Evolutionary conservation across 208 protist genomes (phyloP), one percentile per base, ranked within the genome.

Genomic region (Leishmania arabica): DNA sequence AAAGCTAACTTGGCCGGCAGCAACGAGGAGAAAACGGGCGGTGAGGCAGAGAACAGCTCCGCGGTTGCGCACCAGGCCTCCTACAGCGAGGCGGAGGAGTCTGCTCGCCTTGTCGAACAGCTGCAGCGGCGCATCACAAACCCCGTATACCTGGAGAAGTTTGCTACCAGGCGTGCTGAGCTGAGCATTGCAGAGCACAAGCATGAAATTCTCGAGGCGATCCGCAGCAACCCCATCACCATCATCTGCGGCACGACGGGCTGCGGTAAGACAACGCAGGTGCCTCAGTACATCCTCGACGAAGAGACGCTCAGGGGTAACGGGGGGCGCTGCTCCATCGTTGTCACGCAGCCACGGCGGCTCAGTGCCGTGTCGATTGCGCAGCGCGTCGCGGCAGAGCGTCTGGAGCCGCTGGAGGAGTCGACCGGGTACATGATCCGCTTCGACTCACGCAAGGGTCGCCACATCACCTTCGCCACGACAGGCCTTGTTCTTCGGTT

Each of bases 331-430:
- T 94, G 92, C 71, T 88, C 84, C 34, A 94, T 98, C 65, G 42
- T 97, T 40, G 98, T 99, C 74, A 99, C 99, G 56, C 99, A 99
- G 91, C 99, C 99, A 15, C 90, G 99, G 6, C 91, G 99, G 34
- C 94, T 99, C 27, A 99, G 99, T 42, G 99, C 99, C 1, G 98
- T 99, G 40, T 99, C 95, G 1, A 99, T 99, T 34, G 98, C 99
- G 31, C 98, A 98, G 81, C 96, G 99, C 70, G 99, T 99, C 42
- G 98, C 99, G 19, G 94, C 99, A 70, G 99, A 99, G 88, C 95
- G 98, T 31, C 92, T 99, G 42, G 99, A 99, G 84, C 37, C 66
- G 5, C 71, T 99, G 8, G 99, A 99, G 47, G 91, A 99, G 15
- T 95, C 99, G 58, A 98, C 99, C 34, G 99, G 99, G 27, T 99